Evolutionary conservation across 2,329 filamentous ascomycete species (phyloP).

Genomic region (Trichothecium roseum): DNA sequence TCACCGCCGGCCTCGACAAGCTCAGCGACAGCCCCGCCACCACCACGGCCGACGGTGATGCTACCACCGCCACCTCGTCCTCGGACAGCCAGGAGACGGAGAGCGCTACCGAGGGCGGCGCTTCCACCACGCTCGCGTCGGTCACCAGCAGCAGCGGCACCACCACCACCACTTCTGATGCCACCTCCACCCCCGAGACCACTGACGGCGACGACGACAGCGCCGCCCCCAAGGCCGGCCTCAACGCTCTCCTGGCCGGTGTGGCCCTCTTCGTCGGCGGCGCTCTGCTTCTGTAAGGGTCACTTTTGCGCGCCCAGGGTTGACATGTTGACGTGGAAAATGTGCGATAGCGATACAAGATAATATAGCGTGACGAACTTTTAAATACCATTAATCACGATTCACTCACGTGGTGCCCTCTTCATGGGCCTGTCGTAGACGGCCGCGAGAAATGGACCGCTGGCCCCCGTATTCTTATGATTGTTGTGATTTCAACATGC

Average conservation of each 20-base stretch:
- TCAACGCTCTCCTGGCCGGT: slow-evolving; percentile 23
- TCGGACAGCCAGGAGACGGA: slow-evolving; percentile 3
- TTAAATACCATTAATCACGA: not conserved
- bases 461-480: no score
- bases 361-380: not conserved
- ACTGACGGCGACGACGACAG: not conserved
- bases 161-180: slow-evolving; percentile 9
- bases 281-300: slow-evolving; percentile 23
- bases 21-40: slow-evolving; percentile 10
- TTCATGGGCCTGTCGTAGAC: no score
- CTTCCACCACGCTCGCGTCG: slow-evolving; percentile 5
- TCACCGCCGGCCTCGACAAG: slow-evolving; percentile 27
- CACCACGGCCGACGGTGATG: slow-evolving; percentile 6
- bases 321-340: no score
- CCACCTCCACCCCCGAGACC: slow-evolving; percentile 8
- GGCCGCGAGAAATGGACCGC: no score
- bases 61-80: slow-evolving; percentile 5
- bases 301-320: no score
- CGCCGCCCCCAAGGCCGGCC: slow-evolving; percentile 19
- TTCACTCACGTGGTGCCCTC: no score
- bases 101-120: slow-evolving; percentile 3
- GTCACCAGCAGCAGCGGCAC: slow-evolving; percentile 1
- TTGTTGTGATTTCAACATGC: no score
- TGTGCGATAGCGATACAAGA: not conserved
- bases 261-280: slow-evolving; percentile 22